A percentile compares a stretch with the other conserved stretches of the same genome.
These are phyloP conservation scores for Rhamnella rubrinervis DNA, from an alignment of 331 rosid genomes.

Conservation along the genomic window DNA sequence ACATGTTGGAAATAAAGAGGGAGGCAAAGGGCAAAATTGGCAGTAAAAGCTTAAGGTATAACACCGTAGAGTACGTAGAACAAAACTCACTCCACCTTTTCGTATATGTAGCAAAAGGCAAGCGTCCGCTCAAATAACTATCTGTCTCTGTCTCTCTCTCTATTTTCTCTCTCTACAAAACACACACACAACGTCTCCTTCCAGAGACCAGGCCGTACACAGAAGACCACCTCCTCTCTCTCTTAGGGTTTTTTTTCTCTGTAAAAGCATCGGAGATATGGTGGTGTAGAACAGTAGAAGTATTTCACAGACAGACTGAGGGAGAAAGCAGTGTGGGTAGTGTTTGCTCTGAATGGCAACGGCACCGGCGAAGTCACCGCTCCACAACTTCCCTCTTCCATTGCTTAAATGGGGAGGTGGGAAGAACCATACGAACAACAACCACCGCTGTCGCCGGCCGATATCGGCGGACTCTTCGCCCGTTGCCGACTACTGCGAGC, in stretches of 20 bases:
- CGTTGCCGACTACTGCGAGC: conserved; percentile 39
- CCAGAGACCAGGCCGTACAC: background rate
- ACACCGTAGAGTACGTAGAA: conserved; percentile 8
- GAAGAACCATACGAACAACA: conserved; percentile 49
- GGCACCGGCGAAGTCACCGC: conserved; percentile 80
- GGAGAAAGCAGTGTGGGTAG: background rate
- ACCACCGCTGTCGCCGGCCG: conserved; percentile 56
- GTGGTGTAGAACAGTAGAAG: background rate
- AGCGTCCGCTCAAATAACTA: background rate
- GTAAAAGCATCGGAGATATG: background rate
- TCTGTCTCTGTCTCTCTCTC: background rate
- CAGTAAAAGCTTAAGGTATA: background rate
- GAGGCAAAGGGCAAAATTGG: background rate
- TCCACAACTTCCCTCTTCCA: conserved; percentile 83
- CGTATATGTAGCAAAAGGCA: background rate
- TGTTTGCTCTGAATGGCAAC: conserved; percentile 56
- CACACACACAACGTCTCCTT: background rate
- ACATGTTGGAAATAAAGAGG: conserved; percentile 4
- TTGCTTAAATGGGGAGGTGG: conserved; percentile 86
- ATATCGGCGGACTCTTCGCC: conserved; percentile 43
- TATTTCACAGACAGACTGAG: background rate
- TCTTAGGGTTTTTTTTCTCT: conserved; percentile 13
- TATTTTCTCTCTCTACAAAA: background rate
- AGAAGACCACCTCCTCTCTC: background rate
- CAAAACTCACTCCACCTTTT: background rate